These are phyloP conservation scores for Saccharum hybrid DNA, from an alignment of 202 grass and related monocot genomes.

Conservation along the genomic window DNA sequence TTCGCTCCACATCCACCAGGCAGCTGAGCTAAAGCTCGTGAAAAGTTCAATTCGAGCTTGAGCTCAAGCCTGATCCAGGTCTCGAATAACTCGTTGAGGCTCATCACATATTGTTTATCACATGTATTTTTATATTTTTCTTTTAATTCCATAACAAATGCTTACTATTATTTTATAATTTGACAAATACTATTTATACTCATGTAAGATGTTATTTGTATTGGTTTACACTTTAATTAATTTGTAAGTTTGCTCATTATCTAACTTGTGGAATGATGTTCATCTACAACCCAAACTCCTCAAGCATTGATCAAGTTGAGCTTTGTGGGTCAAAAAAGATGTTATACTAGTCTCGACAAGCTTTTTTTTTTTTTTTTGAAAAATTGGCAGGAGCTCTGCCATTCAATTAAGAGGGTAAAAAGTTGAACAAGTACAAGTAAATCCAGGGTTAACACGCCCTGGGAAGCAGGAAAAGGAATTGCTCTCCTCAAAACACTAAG, in stretches of 20 bases:
- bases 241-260: not conserved
- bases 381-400: too few species aligned
- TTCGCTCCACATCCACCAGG: too few species aligned
- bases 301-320: too few species aligned
- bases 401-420: too few species aligned
- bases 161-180: not conserved
- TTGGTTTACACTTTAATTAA: not conserved
- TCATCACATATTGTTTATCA: not conserved
- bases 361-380: too few species aligned
- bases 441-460: too few species aligned
- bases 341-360: too few species aligned
- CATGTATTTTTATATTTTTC: not conserved
- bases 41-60: not conserved
- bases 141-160: not conserved
- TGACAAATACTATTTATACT: not conserved
- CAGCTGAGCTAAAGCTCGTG: not conserved
- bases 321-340: too few species aligned
- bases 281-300: not conserved
- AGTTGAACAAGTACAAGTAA: too few species aligned
- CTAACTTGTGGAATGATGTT: not conserved
- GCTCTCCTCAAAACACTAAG: too few species aligned
- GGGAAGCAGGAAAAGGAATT: too few species aligned
- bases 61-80: not conserved
- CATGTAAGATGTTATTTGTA: not conserved
- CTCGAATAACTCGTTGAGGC: not conserved